Percentiles rank a stretch among this genome's conserved stretches.
phyloP scores from a whole-genome alignment of 495 filamentous ascomycete genomes.

The Neurospora sp. region DNA sequence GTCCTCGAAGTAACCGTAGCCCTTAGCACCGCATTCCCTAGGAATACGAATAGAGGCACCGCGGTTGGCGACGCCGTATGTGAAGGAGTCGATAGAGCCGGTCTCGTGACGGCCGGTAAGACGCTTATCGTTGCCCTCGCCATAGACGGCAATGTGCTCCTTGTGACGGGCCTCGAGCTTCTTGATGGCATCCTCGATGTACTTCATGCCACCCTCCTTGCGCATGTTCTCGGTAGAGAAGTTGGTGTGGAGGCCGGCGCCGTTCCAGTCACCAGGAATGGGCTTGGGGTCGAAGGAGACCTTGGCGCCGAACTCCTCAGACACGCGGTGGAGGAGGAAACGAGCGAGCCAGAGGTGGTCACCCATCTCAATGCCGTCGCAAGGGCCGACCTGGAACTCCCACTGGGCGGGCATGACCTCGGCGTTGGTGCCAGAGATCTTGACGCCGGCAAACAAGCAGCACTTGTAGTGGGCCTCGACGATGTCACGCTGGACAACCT shows the following conservation, averaged over 20 bases:
- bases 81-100: slow-evolving; percentile 82
- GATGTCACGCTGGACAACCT: slow-evolving; percentile 96
- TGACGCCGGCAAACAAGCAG: slow-evolving; percentile 82
- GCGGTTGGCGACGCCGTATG: slow-evolving; percentile 92
- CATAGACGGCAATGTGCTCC: slow-evolving; percentile 97
- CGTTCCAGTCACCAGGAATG: slow-evolving; percentile 99
- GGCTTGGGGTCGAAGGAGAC: slow-evolving; percentile 97
- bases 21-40: slow-evolving; percentile 78
- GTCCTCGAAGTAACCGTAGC: slow-evolving; percentile 98
- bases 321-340: slow-evolving; percentile 90
- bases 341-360: slow-evolving; percentile 97
- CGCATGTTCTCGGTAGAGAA: slow-evolving; percentile 84
- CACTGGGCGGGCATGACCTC: slow-evolving; percentile 92
- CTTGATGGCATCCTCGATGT: slow-evolving; percentile 60
- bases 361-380: slow-evolving; percentile 84
- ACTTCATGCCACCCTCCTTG: slow-evolving; percentile 86
- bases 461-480: slow-evolving; percentile 98
- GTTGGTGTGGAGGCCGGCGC: slow-evolving; percentile 93
- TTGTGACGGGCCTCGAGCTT: slow-evolving; percentile 73
- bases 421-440: slow-evolving; percentile 97
- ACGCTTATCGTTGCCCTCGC: slow-evolving; percentile 82
- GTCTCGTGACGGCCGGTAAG: slow-evolving; percentile 97
- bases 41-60: slow-evolving; percentile 86
- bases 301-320: slow-evolving; percentile 94
- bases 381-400: slow-evolving; percentile 99